Base-by-base conservation (phyloP, 257 asterid genomes). In the Coffea canephora region DNA sequence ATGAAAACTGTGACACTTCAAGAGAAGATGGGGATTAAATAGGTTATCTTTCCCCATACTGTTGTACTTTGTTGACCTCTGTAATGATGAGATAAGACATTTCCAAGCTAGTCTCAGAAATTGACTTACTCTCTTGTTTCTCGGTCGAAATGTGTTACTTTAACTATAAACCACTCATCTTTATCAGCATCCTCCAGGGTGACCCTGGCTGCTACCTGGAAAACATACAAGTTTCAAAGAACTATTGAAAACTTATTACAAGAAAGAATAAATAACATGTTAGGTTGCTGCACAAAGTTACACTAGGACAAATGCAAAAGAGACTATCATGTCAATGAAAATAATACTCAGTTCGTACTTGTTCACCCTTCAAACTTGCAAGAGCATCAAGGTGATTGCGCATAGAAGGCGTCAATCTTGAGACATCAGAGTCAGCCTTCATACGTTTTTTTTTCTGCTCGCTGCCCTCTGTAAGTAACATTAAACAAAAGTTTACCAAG, bases 111-210 rank as follows among this genome's bases (percentile, higher is more conserved):
- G 15, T 50, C 16, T 67, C 34, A 27, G 73, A 25, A 34, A 27
- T 57, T 49, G 52, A 84, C 98, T 87, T 86, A 94, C 99, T 85
- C 95, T 88, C 89, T 88, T 23, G 97, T 85, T 83, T 96, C 99
- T 89, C 92, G 90, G 88, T 96, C 99, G 85, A 92, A 92, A 83
- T 96, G 97, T 78, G 88, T 91, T 74, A 96, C 99, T 91, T 96
- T 96, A 81, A 94, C 98, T 78, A 96, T 94, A 79, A 96, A 84
- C 99, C 99, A 96, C 84, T 94, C 99, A 78, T 96, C 97, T 82
- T 96, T 96, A 71, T 90, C 97, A 39, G 92, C 90, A 78, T 91
- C 97, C 81, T 91, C 99, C 86, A 87, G 96, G 71, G 86, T 87
- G 82, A 96, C 94, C 89, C 93, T 93, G 73, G 98, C 98, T 69